Evolutionary conservation across 495 filamentous ascomycete genomes (phyloP).

Genomic region (Penicillium paxilli): DNA sequence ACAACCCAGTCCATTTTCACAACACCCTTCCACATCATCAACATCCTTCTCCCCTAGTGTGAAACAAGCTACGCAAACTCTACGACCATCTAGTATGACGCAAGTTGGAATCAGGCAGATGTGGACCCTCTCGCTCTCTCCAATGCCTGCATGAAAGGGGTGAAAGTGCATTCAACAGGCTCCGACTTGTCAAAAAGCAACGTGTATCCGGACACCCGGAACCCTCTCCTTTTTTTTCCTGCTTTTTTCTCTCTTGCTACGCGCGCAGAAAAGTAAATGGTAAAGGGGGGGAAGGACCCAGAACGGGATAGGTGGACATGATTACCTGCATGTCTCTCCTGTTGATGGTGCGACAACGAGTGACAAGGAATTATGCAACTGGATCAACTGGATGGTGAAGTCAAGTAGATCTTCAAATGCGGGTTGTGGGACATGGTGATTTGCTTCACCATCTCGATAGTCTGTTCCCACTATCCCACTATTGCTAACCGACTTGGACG

Average conservation of each 20-base stretch:
- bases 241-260: neutral
- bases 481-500: slow-evolving; percentile 17
- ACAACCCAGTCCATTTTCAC: neutral
- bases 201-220: neutral
- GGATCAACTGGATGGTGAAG: neutral
- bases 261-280: too few relatives aligned
- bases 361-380: neutral
- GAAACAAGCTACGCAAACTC: slow-evolving; percentile 12
- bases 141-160: slow-evolving; percentile 14
- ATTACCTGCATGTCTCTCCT: slow-evolving; percentile 18
- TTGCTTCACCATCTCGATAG: slow-evolving; percentile 25
- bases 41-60: slow-evolving; percentile 1
- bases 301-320: neutral
- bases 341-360: slow-evolving; percentile 24
- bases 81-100: slow-evolving; percentile 5
- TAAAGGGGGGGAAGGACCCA: neutral
- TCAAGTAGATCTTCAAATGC: slow-evolving; percentile 5
- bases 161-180: neutral
- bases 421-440: neutral
- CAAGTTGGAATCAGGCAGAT: slow-evolving; percentile 7
- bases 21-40: neutral
- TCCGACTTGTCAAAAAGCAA: slow-evolving; percentile 7
- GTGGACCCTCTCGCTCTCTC: slow-evolving; percentile 2
- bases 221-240: neutral
- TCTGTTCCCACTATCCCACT: slow-evolving; percentile 17